Evolutionary conservation across 768 basidiomycete species (phyloP), one percentile per base, ranked within the genome.

Genomic region (Pleurotus cornucopiae): DNA sequence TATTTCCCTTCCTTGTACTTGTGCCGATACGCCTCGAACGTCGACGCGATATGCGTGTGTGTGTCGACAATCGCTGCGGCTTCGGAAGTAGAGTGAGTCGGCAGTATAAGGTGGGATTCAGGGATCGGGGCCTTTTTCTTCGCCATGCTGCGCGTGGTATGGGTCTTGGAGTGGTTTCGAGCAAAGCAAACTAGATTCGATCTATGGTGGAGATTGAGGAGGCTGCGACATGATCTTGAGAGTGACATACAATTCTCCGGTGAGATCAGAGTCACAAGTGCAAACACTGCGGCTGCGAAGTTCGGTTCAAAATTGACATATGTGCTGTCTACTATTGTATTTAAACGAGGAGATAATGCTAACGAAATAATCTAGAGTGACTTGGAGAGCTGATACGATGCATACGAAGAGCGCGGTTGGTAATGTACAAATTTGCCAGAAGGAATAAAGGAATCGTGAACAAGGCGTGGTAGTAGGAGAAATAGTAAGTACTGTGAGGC

Each of bases 21-120:
- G 38, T 62, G 65, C 26, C 76, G 74, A 66, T 93, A 94, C 14
- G 74, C 63, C 1, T 76, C 74, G 61, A 80, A 94, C 0, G 91
- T 94, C 0, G 87, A 82, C 6, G 85, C 75, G n/a, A 94, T 72
- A 63, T 94, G 92, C 0, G 89, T 91, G 71, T 94, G 92, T 0
- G 91, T 94, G 70, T 94, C 92, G 14, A 93, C 75, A 61, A 94
- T 82, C 4, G 73, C 63, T 4, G 69, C 54, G 1, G 67, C 49
- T 2, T 74, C 2, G 72, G 73, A 12, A 67, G 59, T 63, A 20
- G 65, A 54, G 53, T 65, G 67, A 67, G 66, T 58, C 12, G 78
- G 76, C 5, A 77, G 65, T 12, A 77, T 60, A 4, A 78, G 68
- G 47, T 68, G 61, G 30, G 69, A 63, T 61, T 76, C 75, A 7